Evolutionary conservation across 208 protist genomes (phyloP).

Genomic region (Acanthamoeba sp.): DNA sequence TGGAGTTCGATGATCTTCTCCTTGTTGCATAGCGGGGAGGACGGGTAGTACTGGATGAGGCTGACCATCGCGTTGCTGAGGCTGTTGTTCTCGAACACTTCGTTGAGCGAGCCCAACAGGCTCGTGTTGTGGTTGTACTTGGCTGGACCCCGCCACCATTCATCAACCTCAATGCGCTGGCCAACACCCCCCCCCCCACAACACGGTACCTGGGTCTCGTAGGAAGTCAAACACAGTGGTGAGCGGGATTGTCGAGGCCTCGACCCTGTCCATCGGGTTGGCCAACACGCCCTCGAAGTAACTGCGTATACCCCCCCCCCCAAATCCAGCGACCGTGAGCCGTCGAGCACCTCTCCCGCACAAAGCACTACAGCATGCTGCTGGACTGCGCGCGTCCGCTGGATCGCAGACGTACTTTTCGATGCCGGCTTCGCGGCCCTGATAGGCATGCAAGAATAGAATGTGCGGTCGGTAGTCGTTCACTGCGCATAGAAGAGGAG

Average conservation of each 20-base stretch:
- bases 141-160: background rate
- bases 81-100: constrained; percentile 45
- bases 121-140: constrained; percentile 22
- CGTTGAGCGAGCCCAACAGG: background rate
- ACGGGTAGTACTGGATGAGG: constrained; percentile 42
- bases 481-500: background rate
- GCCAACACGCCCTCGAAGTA: constrained; percentile 25
- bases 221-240: constrained; percentile 48
- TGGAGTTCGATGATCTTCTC: constrained; percentile 35
- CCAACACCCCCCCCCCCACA: too few species aligned
- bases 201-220: background rate
- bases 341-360: background rate
- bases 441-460: constrained; percentile 29
- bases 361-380: too few species aligned
- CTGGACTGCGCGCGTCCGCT: too few species aligned
- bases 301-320: background rate
- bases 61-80: background rate
- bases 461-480: constrained; percentile 64
- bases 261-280: constrained; percentile 44
- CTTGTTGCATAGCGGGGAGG: constrained; percentile 58
- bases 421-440: constrained; percentile 41
- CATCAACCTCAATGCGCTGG: background rate
- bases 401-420: background rate
- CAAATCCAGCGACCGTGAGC: background rate
- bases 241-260: constrained; percentile 18